phyloP scores from a whole-genome alignment of 306 rosid species.

The Cajanus cajan region DNA sequence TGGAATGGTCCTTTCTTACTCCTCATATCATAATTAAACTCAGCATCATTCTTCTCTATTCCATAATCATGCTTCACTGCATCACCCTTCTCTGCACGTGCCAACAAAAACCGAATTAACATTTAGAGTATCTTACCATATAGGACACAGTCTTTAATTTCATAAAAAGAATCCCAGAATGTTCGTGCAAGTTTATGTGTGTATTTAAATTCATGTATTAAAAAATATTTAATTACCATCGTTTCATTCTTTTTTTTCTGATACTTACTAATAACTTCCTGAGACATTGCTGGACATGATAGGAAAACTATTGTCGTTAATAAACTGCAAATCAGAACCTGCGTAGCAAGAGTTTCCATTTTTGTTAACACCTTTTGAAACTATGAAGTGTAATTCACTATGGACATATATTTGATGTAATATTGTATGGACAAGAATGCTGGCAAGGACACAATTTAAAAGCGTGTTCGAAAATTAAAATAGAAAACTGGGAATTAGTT shows the following conservation, averaged over 20 bases:
- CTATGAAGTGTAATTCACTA: not conserved
- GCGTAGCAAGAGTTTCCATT: slow-evolving; percentile 31
- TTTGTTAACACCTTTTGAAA: not conserved
- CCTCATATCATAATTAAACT: slow-evolving; percentile 46
- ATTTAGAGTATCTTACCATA: not conserved
- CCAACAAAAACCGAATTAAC: not conserved
- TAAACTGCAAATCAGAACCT: slow-evolving; percentile 31
- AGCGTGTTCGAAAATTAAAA: not conserved
- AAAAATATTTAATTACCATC: not conserved
- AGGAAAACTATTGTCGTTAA: slow-evolving; percentile 31
- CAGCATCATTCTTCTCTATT: too few relatives aligned
- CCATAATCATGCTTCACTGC: too few relatives aligned
- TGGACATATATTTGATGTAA: not conserved
- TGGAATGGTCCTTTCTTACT: slow-evolving; percentile 52
- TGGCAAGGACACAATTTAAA: not conserved
- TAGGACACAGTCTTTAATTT: too few relatives aligned
- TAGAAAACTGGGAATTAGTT: not conserved
- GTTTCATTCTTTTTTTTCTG: too few relatives aligned
- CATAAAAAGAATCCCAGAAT: too few relatives aligned
- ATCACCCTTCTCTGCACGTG: slow-evolving; percentile 46
- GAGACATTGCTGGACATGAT: slow-evolving; percentile 33
- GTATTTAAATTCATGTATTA: not conserved
- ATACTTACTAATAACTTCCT: slow-evolving; percentile 63
- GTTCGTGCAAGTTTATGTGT: too few relatives aligned
- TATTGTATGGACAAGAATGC: not conserved